Evolutionary conservation across 805 yeast species (phyloP).

Genomic region (Teunomyces panamensis): DNA sequence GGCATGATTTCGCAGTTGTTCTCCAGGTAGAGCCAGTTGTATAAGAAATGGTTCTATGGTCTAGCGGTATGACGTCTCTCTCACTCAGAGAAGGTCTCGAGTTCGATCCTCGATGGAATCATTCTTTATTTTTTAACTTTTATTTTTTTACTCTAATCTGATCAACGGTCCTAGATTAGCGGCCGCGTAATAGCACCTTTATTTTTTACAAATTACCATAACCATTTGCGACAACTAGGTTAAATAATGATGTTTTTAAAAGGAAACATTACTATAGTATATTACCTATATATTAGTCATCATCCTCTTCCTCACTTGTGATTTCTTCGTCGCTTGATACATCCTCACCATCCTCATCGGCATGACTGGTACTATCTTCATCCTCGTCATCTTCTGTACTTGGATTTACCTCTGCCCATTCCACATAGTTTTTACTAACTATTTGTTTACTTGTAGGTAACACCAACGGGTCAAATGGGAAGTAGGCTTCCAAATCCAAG

Average conservation of each 20-base stretch:
- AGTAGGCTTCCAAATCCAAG: conserved; percentile 87
- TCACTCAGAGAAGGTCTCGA: conserved; percentile 20
- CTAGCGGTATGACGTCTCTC: conserved; percentile 20
- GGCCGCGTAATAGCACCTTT: background rate
- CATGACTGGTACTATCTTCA: conserved; percentile 26
- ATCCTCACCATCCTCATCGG: conserved; percentile 24
- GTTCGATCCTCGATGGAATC: conserved; percentile 21
- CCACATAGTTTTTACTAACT: conserved; percentile 56
- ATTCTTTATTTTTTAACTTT: conserved; percentile 5
- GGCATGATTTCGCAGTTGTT: background rate
- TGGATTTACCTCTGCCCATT: conserved; percentile 62
- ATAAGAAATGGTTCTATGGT: conserved; percentile 14
- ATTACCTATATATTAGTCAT: background rate
- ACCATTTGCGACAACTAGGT: background rate
- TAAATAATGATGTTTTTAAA: background rate
- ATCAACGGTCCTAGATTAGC: background rate
- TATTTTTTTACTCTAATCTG: background rate
- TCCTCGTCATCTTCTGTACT: conserved; percentile 60
- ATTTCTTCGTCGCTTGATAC: conserved; percentile 16
- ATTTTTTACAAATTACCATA: background rate
- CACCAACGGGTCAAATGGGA: conserved; percentile 92
- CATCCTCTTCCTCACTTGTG: conserved; percentile 21
- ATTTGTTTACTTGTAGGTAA: conserved; percentile 58
- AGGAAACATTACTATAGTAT: background rate
- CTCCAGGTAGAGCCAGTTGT: no score